Evolutionary conservation across 2,329 filamentous ascomycete genomes (phyloP), one percentile per base, ranked within the genome.

Genomic region (Phoma sp.): DNA sequence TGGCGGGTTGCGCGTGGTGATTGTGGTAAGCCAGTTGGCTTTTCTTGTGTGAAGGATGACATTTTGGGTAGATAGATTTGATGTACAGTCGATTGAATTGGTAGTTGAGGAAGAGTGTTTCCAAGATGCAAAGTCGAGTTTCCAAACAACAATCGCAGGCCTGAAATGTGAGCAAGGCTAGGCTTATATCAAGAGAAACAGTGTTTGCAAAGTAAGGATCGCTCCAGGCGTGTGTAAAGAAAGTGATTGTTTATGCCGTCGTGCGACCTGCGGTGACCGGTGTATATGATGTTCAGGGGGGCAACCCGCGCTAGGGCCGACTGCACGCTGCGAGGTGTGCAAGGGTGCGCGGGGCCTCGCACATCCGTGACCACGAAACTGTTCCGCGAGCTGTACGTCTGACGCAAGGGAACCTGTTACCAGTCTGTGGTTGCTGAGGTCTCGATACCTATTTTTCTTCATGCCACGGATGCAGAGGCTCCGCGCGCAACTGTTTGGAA

Each of bases 271-370:
- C 55, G 36, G 58, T 48, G 48, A 48, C 56, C 55, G 51, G 52
- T 49, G 60, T 63, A 63, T 61, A 65, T 57, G 47, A 56, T 43
- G 53, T 47, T 56, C 64, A 66, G 63, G 64, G 47, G 62, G 43
- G 48, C 29, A 55, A 56, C 57, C 52, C 56, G 60, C 56, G 60
- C 60, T 55, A 63, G 47, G 43, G 42, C 18, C 51, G 28, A 61
- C 51, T 47, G 36, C 15, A 33, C 36, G 54, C n/a, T n/a, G 21
- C 53, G 26, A 37, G 47, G 42, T 34, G 46, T 42, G 37, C 53
- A 59, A 63, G 60, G 62, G 57, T 59, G 38, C 47, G 57, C 59
- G 59, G 62, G 53, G 57, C 45, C 53, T 37, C 48, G 56, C 59
- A 56, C 28, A 54, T 59, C 59, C 64, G 62, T 59, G 36, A 46